A percentile compares a stretch with the other conserved stretches of the same genome.
Conservation (phyloP, 768 basidiomycete species). For the Lyophyllum semitale region DNA sequence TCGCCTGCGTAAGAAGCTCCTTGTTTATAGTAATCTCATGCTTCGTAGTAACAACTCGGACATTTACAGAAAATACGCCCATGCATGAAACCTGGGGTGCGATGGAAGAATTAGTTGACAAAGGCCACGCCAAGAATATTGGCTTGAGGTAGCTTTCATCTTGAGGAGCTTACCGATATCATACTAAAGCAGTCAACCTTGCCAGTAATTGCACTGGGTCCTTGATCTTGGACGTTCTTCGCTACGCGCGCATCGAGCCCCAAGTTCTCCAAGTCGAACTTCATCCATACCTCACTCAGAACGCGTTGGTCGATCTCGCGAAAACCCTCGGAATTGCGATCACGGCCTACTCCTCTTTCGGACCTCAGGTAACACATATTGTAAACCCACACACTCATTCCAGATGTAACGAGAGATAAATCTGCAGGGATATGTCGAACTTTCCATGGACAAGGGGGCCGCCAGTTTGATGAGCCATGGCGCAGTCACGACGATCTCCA, state of each 20-base stretch:
- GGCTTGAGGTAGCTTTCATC: slow-evolving; percentile 58
- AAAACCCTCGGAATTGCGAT: slow-evolving; percentile 58
- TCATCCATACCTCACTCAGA: slow-evolving; percentile 72
- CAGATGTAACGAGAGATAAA: slow-evolving; percentile 11
- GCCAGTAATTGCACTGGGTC: slow-evolving; percentile 73
- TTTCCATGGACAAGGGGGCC: slow-evolving; percentile 56
- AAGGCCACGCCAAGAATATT: slow-evolving; percentile 73
- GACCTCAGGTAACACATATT: slow-evolving; percentile 28
- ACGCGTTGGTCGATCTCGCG: slow-evolving; percentile 56
- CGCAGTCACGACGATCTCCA: slow-evolving; percentile 44
- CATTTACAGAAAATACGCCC: slow-evolving; percentile 56
- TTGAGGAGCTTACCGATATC: neutral
- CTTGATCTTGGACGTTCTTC: slow-evolving; percentile 73
- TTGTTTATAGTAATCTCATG: neutral
- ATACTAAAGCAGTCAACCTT: slow-evolving; percentile 1
- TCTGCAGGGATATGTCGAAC: slow-evolving; percentile 57
- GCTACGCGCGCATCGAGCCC: slow-evolving; percentile 76
- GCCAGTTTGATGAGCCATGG: slow-evolving; percentile 57
- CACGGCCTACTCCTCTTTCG: slow-evolving; percentile 64
- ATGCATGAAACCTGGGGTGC: slow-evolving; percentile 83
- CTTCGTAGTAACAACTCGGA: neutral
- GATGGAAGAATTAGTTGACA: slow-evolving; percentile 79
- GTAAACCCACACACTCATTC: slow-evolving; percentile 20
- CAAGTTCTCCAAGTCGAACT: slow-evolving; percentile 70
- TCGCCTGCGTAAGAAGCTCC: slow-evolving; percentile 48